Conservation (phyloP, 1,139 yeast genomes). For the Blastobotrys persicus region DNA sequence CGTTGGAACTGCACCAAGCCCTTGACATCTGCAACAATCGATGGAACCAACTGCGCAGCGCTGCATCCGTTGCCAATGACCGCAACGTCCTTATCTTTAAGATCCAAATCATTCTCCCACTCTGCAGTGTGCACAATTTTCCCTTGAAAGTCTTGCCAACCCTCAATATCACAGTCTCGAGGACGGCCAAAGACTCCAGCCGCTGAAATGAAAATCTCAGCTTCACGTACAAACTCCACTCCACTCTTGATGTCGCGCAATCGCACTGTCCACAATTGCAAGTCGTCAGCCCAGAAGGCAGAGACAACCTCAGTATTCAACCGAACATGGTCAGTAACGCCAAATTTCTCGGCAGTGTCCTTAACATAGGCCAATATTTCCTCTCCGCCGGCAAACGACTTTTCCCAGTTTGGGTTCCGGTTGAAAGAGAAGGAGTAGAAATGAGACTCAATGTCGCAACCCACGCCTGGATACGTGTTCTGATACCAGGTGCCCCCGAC, state of each 20-base stretch:
- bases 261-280: slow-evolving; percentile 25
- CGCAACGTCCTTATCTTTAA: slow-evolving; percentile 28
- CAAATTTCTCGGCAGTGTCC: slow-evolving; percentile 26
- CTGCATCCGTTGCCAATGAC: slow-evolving; percentile 34
- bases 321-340: slow-evolving; percentile 22
- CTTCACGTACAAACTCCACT: slow-evolving; percentile 17
- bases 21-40: slow-evolving; percentile 19
- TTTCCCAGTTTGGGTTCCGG: slow-evolving; percentile 32
- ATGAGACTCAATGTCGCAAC: slow-evolving; percentile 32
- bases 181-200: slow-evolving; percentile 29
- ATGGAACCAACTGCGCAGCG: slow-evolving; percentile 35
- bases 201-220: slow-evolving; percentile 25
- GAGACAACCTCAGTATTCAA: slow-evolving; percentile 24
- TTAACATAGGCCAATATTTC: slow-evolving; percentile 29
- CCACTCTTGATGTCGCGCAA: slow-evolving; percentile 29
- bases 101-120: slow-evolving; percentile 27
- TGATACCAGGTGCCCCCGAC: slow-evolving; percentile 33
- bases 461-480: slow-evolving; percentile 31
- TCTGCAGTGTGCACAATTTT: slow-evolving; percentile 27
- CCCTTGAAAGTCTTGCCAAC: slow-evolving; percentile 30
- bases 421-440: slow-evolving; percentile 31
- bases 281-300: slow-evolving; percentile 28
- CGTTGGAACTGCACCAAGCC: slow-evolving; percentile 24
- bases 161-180: slow-evolving; percentile 27
- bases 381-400: slow-evolving; percentile 24